These are phyloP conservation scores for Dipodascus geniculatus DNA, from an alignment of 805 yeast species.

Conservation along the genomic window DNA sequence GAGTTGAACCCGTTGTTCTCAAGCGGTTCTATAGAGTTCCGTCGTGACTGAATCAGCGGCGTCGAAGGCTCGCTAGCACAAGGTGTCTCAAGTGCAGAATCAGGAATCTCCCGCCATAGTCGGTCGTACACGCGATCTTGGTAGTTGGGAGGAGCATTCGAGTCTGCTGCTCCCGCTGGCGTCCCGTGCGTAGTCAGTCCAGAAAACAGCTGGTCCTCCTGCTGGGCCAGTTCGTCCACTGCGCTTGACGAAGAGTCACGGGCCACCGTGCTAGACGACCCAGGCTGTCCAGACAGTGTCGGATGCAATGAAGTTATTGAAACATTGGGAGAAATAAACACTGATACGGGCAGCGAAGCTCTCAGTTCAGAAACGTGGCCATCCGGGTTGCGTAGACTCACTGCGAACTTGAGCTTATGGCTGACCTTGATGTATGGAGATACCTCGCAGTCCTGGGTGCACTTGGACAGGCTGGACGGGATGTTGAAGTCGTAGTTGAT, in stretches of 20 bases:
- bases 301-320: conserved; percentile 41
- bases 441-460: conserved; percentile 82
- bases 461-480: conserved; percentile 61
- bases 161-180: conserved; percentile 16
- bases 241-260: too few species aligned
- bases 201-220: not conserved
- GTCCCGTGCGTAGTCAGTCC: not conserved
- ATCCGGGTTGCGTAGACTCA: conserved; percentile 74
- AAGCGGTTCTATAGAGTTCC: not conserved
- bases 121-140: conserved; percentile 68
- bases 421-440: conserved; percentile 62
- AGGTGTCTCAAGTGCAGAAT: conserved; percentile 28
- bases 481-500: conserved; percentile 45
- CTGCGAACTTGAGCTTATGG: conserved; percentile 75
- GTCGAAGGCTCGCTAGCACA: conserved; percentile 27
- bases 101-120: conserved; percentile 49
- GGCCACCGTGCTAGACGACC: too few species aligned
- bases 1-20: not conserved
- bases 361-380: conserved; percentile 88
- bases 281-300: conserved; percentile 10
- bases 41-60: conserved; percentile 15
- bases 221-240: not conserved
- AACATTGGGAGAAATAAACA: conserved; percentile 76
- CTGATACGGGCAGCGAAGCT: conserved; percentile 73
- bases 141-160: conserved; percentile 74